Conservation (phyloP, 108 stramenopile species). For the Pseudonitzschia pungens region DNA sequence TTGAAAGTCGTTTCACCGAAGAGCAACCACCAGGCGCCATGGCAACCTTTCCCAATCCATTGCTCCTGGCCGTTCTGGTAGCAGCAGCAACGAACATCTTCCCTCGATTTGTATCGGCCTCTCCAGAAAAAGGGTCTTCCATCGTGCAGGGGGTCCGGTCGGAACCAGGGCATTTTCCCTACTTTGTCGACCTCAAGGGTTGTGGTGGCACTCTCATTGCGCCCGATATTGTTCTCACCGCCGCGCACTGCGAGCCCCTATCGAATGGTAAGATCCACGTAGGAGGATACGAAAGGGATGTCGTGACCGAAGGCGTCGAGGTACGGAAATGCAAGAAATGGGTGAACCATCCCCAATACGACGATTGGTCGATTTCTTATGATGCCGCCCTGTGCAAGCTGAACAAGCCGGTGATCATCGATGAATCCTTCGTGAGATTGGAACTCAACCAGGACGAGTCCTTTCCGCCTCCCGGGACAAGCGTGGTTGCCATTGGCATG, state of each 20-base stretch:
- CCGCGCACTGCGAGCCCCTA: slow-evolving; percentile 41
- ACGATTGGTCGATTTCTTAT: neutral
- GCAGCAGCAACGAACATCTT: too few species aligned
- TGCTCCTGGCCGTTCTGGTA: too few species aligned
- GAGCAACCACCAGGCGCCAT: too few species aligned
- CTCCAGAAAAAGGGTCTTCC: too few species aligned
- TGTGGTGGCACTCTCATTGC: slow-evolving; percentile 57
- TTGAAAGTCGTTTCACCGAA: too few species aligned
- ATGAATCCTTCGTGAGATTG: neutral
- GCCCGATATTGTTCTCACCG: slow-evolving; percentile 45
- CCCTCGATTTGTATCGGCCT: too few species aligned
- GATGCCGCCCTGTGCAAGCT: neutral
- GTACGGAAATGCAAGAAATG: neutral
- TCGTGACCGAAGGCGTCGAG: neutral
- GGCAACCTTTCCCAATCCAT: too few species aligned
- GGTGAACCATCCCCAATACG: neutral
- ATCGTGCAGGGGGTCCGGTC: too few species aligned
- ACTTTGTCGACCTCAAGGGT: neutral
- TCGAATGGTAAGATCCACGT: neutral
- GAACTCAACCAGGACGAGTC: neutral
- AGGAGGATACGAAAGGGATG: neutral
- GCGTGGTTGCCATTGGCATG: neutral
- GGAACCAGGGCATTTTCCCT: neutral
- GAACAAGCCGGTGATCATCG: neutral
- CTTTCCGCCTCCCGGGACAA: neutral